Percentiles rank a stretch among this genome's conserved stretches.
phyloP scores from a whole-genome alignment of 1,284 basidiomycete genomes.

The Fistulinella cinereoalba region DNA sequence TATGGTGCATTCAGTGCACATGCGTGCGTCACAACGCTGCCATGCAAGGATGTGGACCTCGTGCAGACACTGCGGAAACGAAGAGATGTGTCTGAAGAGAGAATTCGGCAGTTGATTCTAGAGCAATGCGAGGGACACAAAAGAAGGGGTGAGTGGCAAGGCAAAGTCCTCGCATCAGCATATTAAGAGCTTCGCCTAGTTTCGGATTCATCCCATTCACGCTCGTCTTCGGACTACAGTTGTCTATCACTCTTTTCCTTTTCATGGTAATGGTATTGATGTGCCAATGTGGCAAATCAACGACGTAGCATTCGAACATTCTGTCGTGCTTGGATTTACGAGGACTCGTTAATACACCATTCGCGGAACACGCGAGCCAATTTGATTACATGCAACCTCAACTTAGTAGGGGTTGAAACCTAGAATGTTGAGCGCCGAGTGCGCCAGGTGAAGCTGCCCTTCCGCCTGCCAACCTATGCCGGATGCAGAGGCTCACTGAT shows the following conservation, averaged over 20 bases:
- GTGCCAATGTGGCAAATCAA: too few relatives aligned
- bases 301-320: too few relatives aligned
- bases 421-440: too few relatives aligned
- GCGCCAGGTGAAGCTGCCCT: too few relatives aligned
- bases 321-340: too few relatives aligned
- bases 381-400: too few relatives aligned
- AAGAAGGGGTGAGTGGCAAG: slow-evolving; percentile 14
- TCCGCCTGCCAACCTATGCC: too few relatives aligned
- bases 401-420: too few relatives aligned
- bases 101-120: slow-evolving; percentile 13
- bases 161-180: neutral
- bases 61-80: slow-evolving; percentile 11
- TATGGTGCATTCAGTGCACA: slow-evolving; percentile 22
- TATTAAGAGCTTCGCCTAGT: slow-evolving; percentile 9
- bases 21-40: slow-evolving; percentile 29
- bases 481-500: slow-evolving; percentile 11
- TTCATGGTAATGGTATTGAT: neutral
- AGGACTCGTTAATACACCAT: too few relatives aligned
- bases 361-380: too few relatives aligned
- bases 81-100: slow-evolving; percentile 17
- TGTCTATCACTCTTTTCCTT: slow-evolving; percentile 7
- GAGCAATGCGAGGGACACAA: slow-evolving; percentile 11
- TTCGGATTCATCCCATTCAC: neutral
- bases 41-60: slow-evolving; percentile 12
- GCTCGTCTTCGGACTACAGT: neutral